Evolutionary conservation across 306 rosid genomes (phyloP), one percentile per base, ranked within the genome.

Genomic region (Cajanus cajan): DNA sequence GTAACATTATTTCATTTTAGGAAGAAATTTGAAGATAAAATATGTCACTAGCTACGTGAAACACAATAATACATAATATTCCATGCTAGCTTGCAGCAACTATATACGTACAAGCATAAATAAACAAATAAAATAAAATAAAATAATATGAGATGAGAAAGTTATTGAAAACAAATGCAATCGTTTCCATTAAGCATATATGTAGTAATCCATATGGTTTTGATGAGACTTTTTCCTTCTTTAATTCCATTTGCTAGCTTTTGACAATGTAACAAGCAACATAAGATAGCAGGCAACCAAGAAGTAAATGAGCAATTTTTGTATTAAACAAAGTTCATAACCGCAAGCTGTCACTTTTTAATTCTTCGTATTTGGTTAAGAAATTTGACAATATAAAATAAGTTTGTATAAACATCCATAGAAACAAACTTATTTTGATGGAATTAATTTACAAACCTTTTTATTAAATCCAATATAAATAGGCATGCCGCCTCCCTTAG

Each of bases 41-140:
- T 4, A 62, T 55, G 59, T 57, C 82, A 69, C 16, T 16, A 69
- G 45, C 61, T 16, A 7, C 69, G 43, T 41, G 39, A 68, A 77
- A 68, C 37, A 2, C 3, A 25, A 67, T 10, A n/a, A n/a, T n/a
- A 28, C 48, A 18, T 22, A 68, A 31, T 40, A 69, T 43, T 74
- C 78, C 58, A 25, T 85, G 77, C 88, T 41, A 82, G 82, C 84
- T 78, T 70, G 88, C 86, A 82, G 45, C 82, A 74, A 78, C 79
- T 54, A 44, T 25, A 47, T 13, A 34, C 16, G 1, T 45, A n/a
- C 28, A 41, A 36, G 14, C 40, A 50, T 51, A 14, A 64, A 34
- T 37, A 28, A 21, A 45, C n/a, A 51, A 16, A 51, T n/a, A 19
- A 16, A 51, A 12, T 16, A 50, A 51, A 52, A 2, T 18, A 52